These are phyloP conservation scores for Penicillium macrosclerotiorum DNA, from an alignment of 495 filamentous ascomycete genomes.

Conservation along the genomic window DNA sequence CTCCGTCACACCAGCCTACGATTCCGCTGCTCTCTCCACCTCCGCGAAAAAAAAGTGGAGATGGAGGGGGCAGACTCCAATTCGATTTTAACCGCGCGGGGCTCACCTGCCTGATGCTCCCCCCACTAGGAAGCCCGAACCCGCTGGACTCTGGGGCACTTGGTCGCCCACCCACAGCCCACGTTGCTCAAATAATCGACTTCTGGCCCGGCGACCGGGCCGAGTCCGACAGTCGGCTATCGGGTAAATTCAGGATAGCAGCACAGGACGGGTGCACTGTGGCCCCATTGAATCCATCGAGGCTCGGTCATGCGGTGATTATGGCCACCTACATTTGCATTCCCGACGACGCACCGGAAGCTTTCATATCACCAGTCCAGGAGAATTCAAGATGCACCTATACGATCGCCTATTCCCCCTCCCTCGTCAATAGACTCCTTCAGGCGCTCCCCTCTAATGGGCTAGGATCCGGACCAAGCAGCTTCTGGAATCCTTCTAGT, in stretches of 20 bases:
- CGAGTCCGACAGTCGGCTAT: conserved; percentile 20
- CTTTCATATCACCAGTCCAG: too few species aligned
- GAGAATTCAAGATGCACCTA: too few species aligned
- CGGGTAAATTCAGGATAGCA: conserved; percentile 21
- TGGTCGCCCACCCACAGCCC: background rate
- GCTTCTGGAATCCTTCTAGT: conserved; percentile 9
- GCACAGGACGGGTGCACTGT: background rate
- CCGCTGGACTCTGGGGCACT: background rate
- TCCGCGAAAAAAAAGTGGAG: conserved; percentile 15
- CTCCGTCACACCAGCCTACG: too few species aligned
- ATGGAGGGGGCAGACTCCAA: conserved; percentile 14
- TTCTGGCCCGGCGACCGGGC: conserved; percentile 5
- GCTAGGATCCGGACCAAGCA: too few species aligned
- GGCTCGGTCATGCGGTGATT: too few species aligned
- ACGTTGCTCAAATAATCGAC: background rate
- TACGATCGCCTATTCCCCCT: too few species aligned
- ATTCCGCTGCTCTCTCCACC: too few species aligned
- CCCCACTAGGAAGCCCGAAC: conserved; percentile 10
- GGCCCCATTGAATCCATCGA: too few species aligned
- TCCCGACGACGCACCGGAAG: too few species aligned
- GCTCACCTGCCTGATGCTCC: conserved; percentile 6
- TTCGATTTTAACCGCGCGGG: conserved; percentile 30
- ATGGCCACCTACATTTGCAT: too few species aligned
- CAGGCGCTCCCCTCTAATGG: too few species aligned
- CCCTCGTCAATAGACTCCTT: too few species aligned